Conservation (phyloP, 2,329 filamentous ascomycete species). For the Passalora sequoiae region DNA sequence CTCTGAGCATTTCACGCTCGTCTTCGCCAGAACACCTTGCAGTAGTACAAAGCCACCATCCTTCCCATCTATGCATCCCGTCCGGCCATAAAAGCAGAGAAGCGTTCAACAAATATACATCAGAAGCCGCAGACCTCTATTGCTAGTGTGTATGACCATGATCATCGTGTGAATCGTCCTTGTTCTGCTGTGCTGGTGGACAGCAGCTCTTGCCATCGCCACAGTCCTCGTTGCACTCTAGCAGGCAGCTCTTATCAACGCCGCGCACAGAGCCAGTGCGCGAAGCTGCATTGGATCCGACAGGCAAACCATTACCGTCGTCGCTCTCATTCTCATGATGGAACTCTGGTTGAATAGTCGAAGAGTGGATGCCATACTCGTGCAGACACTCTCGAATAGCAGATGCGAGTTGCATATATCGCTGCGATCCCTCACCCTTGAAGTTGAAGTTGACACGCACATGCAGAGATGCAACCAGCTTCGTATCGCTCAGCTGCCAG, state of each 20-base stretch:
- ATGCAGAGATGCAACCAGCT: slow-evolving; percentile 87
- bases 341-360: slow-evolving; percentile 93
- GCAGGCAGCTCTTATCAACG: slow-evolving; percentile 38
- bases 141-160: slow-evolving; percentile 20
- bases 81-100: slow-evolving; percentile 2
- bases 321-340: slow-evolving; percentile 32
- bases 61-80: not conserved
- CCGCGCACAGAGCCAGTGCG: slow-evolving; percentile 24
- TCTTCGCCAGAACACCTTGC: slow-evolving; percentile 1
- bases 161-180: slow-evolving; percentile 9
- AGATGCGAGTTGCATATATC: slow-evolving; percentile 86
- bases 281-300: slow-evolving; percentile 26
- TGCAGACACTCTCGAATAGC: slow-evolving; percentile 84
- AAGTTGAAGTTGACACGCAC: slow-evolving; percentile 89
- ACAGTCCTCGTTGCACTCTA: slow-evolving; percentile 44
- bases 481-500: slow-evolving; percentile 94
- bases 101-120: not conserved
- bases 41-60: not conserved
- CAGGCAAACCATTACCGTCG: slow-evolving; percentile 19
- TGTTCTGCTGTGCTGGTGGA: slow-evolving; percentile 26
- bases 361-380: slow-evolving; percentile 91
- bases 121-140: not conserved
- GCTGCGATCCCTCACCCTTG: slow-evolving; percentile 64
- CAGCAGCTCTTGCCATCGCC: slow-evolving; percentile 41
- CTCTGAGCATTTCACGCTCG: too few species aligned